A percentile compares a stretch with the other conserved stretches of the same genome.
These are phyloP conservation scores for Huntiella abstrusa DNA, from an alignment of 2,329 filamentous ascomycete genomes.

Conservation along the genomic window DNA sequence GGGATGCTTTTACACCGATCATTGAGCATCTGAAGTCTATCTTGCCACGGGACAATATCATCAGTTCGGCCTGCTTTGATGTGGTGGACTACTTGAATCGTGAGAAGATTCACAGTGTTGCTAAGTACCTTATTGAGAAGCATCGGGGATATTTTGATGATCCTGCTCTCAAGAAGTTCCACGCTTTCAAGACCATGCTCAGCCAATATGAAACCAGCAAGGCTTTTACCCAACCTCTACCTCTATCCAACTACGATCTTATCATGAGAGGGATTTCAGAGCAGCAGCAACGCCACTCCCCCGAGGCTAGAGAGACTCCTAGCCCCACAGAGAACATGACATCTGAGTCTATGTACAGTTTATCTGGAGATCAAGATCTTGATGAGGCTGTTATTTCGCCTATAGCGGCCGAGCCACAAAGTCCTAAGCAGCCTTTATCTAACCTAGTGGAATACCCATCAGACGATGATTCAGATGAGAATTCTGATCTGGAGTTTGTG, in stretches of 20 bases:
- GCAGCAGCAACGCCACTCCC: conserved; percentile 1
- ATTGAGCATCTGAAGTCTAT: conserved; percentile 68
- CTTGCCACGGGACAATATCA: conserved; percentile 77
- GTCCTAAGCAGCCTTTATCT: conserved; percentile 38
- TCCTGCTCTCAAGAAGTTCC: conserved; percentile 58
- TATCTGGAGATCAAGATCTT: conserved; percentile 16
- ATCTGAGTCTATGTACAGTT: conserved; percentile 52
- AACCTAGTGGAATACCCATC: conserved; percentile 84
- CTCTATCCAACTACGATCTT: conserved; percentile 4
- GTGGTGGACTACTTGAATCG: conserved; percentile 81
- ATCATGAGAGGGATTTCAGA: conserved; percentile 6
- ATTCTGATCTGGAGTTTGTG: conserved; percentile 36
- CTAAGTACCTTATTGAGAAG: conserved; percentile 67
- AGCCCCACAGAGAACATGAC: conserved; percentile 3
- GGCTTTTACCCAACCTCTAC: conserved; percentile 30
- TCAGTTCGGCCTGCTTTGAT: conserved; percentile 86
- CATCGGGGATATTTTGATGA: conserved; percentile 58
- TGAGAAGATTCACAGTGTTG: conserved; percentile 62
- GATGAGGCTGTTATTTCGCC: conserved; percentile 3
- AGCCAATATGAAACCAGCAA: conserved; percentile 61
- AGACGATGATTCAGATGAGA: conserved; percentile 53
- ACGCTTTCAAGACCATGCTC: conserved; percentile 51
- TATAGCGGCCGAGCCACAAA: not conserved
- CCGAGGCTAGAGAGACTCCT: not conserved
- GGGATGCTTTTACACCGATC: conserved; percentile 66